These are phyloP conservation scores for Albugo candida DNA, from an alignment of 352 stramenopile species.

Conservation along the genomic window DNA sequence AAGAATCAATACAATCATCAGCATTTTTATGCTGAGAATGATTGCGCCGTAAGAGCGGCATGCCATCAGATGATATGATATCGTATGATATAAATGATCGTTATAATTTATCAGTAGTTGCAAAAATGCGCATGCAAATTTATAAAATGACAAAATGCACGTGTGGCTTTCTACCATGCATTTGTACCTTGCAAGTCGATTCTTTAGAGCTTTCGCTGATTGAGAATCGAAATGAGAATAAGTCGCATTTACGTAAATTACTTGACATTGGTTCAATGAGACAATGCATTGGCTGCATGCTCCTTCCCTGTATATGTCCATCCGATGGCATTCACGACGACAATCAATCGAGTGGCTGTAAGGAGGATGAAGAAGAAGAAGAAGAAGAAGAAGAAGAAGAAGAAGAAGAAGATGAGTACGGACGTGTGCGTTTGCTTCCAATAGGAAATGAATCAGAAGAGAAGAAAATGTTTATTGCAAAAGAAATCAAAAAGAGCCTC, in stretches of 20 bases:
- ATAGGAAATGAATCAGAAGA: not conserved
- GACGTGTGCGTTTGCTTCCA: slow-evolving; percentile 23
- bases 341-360: slow-evolving; percentile 13
- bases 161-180: slow-evolving; percentile 48
- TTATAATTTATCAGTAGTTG: too few relatives aligned
- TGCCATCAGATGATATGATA: too few relatives aligned
- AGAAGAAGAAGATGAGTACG: slow-evolving; percentile 24
- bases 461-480: slow-evolving; percentile 14
- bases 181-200: slow-evolving; percentile 26
- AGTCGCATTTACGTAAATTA: slow-evolving; percentile 26
- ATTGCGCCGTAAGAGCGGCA: too few relatives aligned
- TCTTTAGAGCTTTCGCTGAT: not conserved
- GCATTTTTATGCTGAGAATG: too few relatives aligned
- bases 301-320: slow-evolving; percentile 62
- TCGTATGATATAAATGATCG: too few relatives aligned
- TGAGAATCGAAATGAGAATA: not conserved
- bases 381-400: slow-evolving; percentile 14
- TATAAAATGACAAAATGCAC: slow-evolving; percentile 5
- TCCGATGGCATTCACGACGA: slow-evolving; percentile 14
- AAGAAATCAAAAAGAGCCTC: slow-evolving; percentile 49
- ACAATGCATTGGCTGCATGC: slow-evolving; percentile 51
- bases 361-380: slow-evolving; percentile 14
- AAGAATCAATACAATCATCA: too few relatives aligned
- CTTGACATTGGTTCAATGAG: slow-evolving; percentile 31
- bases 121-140: not conserved